Conservation (phyloP, 2,329 filamentous ascomycete species). For the Rachicladosporium sp. region DNA sequence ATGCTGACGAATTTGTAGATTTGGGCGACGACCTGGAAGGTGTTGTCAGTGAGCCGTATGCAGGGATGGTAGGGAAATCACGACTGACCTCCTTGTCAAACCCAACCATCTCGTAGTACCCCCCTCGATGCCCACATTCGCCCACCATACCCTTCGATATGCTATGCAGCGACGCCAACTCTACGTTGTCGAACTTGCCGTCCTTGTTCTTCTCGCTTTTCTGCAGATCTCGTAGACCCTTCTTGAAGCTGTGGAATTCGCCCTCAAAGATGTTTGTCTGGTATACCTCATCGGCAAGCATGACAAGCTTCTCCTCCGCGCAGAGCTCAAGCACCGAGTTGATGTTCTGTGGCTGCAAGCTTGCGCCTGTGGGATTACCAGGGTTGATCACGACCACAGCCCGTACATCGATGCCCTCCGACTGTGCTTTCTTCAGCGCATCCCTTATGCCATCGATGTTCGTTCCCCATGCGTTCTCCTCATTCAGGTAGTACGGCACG, state of each 20-base stretch:
- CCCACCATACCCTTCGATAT: constrained; percentile 98
- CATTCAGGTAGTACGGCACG: constrained; percentile 90
- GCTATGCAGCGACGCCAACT: constrained; percentile 85
- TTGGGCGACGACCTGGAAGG: constrained; percentile 66
- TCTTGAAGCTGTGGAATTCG: constrained; percentile 93
- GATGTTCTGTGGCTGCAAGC: constrained; percentile 66
- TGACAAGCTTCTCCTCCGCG: constrained; percentile 68
- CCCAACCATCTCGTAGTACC: constrained; percentile 91
- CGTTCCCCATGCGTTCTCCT: constrained; percentile 76
- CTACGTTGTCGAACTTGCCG: constrained; percentile 69
- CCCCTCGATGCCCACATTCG: constrained; percentile 93
- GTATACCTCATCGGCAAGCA: constrained; percentile 96
- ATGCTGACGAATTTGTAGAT: constrained; percentile 99
- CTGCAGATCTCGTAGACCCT: constrained; percentile 70
- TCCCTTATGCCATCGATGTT: constrained; percentile 65
- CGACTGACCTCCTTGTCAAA: constrained; percentile 47
- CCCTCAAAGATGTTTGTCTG: constrained; percentile 97
- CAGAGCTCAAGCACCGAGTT: constrained; percentile 78
- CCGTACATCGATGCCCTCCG: constrained; percentile 71
- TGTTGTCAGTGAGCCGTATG: constrained; percentile 8
- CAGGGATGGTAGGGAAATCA: background rate
- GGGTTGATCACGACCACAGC: constrained; percentile 97
- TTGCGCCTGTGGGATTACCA: constrained; percentile 90
- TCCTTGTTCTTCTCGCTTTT: constrained; percentile 47
- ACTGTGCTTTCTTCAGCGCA: constrained; percentile 61